Evolutionary conservation across 2,329 filamentous ascomycete genomes (phyloP), one percentile per base, ranked within the genome.

Genomic region (Beauveria varroae): DNA sequence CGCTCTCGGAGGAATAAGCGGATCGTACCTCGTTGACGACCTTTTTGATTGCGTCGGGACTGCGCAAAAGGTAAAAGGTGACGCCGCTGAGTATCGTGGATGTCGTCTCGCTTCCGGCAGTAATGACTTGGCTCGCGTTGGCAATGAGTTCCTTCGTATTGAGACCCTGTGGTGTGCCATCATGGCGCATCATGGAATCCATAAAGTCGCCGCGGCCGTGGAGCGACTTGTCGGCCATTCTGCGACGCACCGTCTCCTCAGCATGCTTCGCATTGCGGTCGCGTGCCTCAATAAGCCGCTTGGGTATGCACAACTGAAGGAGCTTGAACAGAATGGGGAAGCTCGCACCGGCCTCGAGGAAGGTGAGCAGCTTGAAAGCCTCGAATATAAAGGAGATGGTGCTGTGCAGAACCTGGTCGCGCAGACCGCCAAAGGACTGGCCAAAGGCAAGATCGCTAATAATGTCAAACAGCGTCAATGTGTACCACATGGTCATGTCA

Each of bases 401-500:
- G 5, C 65, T 65, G 52, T 70, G 67, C 59, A 67, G 66, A 20
- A 66, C 64, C 8, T 61, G 63, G 10, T 65, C 53, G 30, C 68
- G 62, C 3, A 71, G 67, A 28, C 67, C 67, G 3, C 62, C 58
- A 28, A 70, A 71, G 1, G 65, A 64, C 44, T 68, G 67, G 7
- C 69, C 69, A 54, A 71, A 69, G 10, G 66, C 64, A 8, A 71
- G 63, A 47, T 68, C 66, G 34, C 66, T 68, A n/a, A 71, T 70
- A 14, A 71, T 63, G 47, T 71, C 69, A 37, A 71, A 71, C 3
- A 68, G 70, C 18, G 65, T 63, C 34, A 58, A 69, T 51, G 69
- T 68, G 65, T 66, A 69, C 70, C 65, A 71, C 26, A 64, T 63
- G 0, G 64, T 60, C 52, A 72, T 37, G 40, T 70, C 65, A 44